These are phyloP conservation scores for Gnomoniopsis sp. DNA, from an alignment of 2,329 filamentous ascomycete species.

Conservation along the genomic window DNA sequence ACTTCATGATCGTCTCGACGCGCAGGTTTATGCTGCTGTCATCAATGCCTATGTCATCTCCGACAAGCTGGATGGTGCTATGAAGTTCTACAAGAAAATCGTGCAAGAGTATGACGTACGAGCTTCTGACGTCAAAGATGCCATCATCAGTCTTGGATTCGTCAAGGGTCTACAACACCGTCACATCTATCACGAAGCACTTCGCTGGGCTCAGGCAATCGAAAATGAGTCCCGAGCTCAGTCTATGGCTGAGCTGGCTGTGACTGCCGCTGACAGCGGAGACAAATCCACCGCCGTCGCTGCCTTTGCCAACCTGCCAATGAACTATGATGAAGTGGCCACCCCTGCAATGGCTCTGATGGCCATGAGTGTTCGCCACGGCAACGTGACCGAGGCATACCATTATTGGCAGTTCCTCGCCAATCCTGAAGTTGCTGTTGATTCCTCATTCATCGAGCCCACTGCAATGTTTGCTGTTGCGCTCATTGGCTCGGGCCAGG, in stretches of 20 bases:
- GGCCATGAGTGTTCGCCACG: constrained; percentile 79
- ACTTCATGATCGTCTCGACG: constrained; percentile 70
- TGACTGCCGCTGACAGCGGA: constrained; percentile 75
- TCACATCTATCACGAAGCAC: constrained; percentile 69
- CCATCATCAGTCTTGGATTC: constrained; percentile 70
- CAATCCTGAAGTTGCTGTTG: constrained; percentile 56
- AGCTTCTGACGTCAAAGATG: constrained; percentile 63
- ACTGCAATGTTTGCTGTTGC: constrained; percentile 88
- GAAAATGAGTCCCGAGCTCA: constrained; percentile 55
- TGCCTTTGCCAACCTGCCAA: constrained; percentile 59
- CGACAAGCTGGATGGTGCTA: constrained; percentile 74
- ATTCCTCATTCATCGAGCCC: constrained; percentile 73
- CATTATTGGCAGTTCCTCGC: constrained; percentile 77
- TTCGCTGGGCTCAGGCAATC: constrained; percentile 67
- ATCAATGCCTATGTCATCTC: constrained; percentile 85
- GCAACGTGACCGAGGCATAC: constrained; percentile 72
- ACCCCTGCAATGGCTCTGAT: constrained; percentile 75
- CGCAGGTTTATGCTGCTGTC: constrained; percentile 84
- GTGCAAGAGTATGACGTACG: constrained; percentile 58
- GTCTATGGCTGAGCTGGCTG: constrained; percentile 71
- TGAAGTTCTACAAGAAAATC: constrained; percentile 83
- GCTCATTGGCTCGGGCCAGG: constrained; percentile 79
- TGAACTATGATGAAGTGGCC: constrained; percentile 45
- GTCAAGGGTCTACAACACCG: constrained; percentile 73
- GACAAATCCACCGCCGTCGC: constrained; percentile 64